Conservation (phyloP, 169 alveolate species). For the Perkinsus olseni region DNA sequence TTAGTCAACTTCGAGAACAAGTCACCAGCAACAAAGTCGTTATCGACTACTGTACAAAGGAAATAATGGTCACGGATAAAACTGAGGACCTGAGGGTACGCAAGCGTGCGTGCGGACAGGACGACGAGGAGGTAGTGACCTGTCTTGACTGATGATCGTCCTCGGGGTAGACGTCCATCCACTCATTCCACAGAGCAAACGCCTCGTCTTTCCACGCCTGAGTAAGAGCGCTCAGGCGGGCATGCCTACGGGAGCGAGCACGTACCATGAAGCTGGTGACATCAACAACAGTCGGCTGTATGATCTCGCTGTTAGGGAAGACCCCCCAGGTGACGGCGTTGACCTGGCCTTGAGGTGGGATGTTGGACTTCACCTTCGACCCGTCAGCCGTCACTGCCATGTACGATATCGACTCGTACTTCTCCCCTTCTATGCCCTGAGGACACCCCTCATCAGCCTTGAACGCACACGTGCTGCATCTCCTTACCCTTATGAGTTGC, state of each 20-base stretch:
- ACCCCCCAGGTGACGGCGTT: constrained; percentile 66
- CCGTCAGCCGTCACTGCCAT: constrained; percentile 29
- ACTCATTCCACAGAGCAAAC: constrained; percentile 32
- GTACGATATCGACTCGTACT: constrained; percentile 28
- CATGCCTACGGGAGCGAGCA: background rate
- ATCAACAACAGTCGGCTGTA: constrained; percentile 48
- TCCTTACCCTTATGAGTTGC: background rate
- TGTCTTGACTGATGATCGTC: background rate
- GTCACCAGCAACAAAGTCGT: background rate
- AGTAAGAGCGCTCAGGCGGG: constrained; percentile 21
- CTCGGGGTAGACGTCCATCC: constrained; percentile 16
- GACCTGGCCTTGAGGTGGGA: constrained; percentile 24
- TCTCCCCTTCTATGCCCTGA: constrained; percentile 21
- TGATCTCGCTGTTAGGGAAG: constrained; percentile 36
- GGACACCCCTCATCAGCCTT: background rate
- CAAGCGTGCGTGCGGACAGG: too few species aligned
- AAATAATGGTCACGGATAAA: background rate
- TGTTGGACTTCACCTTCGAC: constrained; percentile 8
- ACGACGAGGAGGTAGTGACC: background rate
- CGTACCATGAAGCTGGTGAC: background rate
- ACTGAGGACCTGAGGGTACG: background rate
- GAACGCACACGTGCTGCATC: background rate
- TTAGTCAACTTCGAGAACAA: background rate
- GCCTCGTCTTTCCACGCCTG: constrained; percentile 52
- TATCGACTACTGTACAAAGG: background rate